Evolutionary conservation across 179 eudicot species (phyloP).

Genomic region (Silene noctiflora): DNA sequence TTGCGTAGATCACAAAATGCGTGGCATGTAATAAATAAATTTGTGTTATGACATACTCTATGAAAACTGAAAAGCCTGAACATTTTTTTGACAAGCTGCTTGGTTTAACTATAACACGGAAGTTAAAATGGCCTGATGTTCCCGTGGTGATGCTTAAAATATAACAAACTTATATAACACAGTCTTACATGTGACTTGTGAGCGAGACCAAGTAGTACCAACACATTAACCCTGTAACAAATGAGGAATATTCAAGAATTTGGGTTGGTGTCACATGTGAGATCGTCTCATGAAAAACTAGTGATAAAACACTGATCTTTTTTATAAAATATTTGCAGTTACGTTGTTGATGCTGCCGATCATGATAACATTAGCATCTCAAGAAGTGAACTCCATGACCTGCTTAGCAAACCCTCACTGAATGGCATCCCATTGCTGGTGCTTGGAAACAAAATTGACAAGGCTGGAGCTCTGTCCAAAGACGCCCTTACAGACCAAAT

Average conservation of each 20-base stretch:
- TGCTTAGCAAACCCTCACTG: constrained; percentile 76
- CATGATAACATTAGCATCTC: constrained; percentile 83
- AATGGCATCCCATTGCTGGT: constrained; percentile 91
- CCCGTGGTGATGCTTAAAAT: background rate
- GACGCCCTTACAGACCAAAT: constrained; percentile 80
- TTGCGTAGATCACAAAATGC: background rate
- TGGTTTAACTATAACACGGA: background rate
- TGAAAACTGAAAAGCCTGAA: background rate
- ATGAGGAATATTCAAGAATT: background rate
- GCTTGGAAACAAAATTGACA: constrained; percentile 96
- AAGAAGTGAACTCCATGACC: constrained; percentile 89
- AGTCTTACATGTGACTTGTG: background rate
- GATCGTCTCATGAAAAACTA: too few relatives aligned
- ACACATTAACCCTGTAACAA: background rate
- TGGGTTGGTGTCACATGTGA: background rate
- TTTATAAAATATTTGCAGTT: constrained; percentile 45
- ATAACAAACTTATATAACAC: background rate
- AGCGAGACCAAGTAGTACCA: background rate
- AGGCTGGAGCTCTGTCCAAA: constrained; percentile 72
- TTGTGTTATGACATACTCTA: background rate
- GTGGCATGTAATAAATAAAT: background rate
- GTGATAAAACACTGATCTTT: background rate
- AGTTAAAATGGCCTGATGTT: background rate
- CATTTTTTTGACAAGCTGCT: background rate
- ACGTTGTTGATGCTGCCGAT: constrained; percentile 97